phyloP scores from a whole-genome alignment of 768 basidiomycete species.

The Suillus variegatus region DNA sequence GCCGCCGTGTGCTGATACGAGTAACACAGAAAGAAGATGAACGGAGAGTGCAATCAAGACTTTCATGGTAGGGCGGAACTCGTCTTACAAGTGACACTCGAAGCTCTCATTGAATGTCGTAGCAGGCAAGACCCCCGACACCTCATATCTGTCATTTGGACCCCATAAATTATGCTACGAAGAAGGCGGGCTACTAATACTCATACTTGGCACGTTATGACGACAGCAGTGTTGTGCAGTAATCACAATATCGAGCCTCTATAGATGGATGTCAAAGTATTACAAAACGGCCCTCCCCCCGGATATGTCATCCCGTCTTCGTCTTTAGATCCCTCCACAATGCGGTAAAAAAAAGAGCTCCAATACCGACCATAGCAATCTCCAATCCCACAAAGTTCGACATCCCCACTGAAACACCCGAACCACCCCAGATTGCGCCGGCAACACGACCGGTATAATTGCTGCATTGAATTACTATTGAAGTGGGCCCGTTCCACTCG shows the following conservation, averaged over 20 bases:
- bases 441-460: conserved; percentile 67
- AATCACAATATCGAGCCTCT: too few relatives aligned
- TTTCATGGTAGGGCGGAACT: conserved; percentile 43
- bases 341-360: conserved; percentile 51
- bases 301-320: conserved; percentile 61
- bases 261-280: too few relatives aligned
- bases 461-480: conserved; percentile 66
- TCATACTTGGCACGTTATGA: too few relatives aligned
- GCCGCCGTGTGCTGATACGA: conserved; percentile 58
- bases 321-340: conserved; percentile 69
- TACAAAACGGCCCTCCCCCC: too few relatives aligned
- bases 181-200: too few relatives aligned
- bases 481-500: conserved; percentile 56
- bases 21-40: conserved; percentile 34
- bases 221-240: too few relatives aligned
- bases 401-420: conserved; percentile 58
- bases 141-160: neutral
- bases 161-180: neutral
- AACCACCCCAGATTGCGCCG: conserved; percentile 70
- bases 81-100: neutral
- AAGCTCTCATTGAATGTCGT: neutral
- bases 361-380: conserved; percentile 60
- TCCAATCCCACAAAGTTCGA: conserved; percentile 58
- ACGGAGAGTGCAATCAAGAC: conserved; percentile 44
- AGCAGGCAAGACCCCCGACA: neutral